Conservation (phyloP, 805 yeast genomes). For the Metschnikowia kofuensis region DNA sequence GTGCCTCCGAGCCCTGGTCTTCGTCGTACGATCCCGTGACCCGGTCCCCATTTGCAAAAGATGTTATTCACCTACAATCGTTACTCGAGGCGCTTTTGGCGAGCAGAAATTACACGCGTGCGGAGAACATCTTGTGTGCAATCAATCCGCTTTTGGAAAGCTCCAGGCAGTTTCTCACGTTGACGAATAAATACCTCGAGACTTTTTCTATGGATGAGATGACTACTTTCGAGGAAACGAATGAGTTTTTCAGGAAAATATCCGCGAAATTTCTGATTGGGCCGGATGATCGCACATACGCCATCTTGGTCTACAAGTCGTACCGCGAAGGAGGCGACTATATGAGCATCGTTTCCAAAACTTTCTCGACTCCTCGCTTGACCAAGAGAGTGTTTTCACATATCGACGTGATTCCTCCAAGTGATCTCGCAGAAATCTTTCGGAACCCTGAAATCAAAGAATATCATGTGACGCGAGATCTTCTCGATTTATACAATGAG, state of each 20-base stretch:
- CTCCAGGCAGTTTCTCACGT: constrained; percentile 53
- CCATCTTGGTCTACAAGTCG: constrained; percentile 52
- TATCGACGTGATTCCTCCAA: constrained; percentile 53
- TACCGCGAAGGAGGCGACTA: constrained; percentile 13
- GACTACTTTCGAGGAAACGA: constrained; percentile 41
- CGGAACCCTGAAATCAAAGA: constrained; percentile 22
- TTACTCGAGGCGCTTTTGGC: constrained; percentile 74
- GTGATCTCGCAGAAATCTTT: constrained; percentile 39
- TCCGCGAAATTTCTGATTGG: constrained; percentile 17
- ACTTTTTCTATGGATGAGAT: constrained; percentile 38
- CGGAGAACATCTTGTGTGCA: constrained; percentile 63
- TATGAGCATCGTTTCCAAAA: constrained; percentile 14
- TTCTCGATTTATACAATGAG: constrained; percentile 29
- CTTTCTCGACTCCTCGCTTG: constrained; percentile 12
- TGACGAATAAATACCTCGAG: constrained; percentile 63
- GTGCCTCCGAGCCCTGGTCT: constrained; percentile 31
- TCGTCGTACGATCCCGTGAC: constrained; percentile 40
- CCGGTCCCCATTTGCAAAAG: constrained; percentile 48
- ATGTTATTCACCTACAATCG: constrained; percentile 68
- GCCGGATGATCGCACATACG: constrained; percentile 57
- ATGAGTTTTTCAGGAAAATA: constrained; percentile 38
- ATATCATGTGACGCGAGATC: constrained; percentile 34
- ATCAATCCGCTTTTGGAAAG: constrained; percentile 47
- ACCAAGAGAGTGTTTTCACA: constrained; percentile 39
- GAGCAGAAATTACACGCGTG: constrained; percentile 64